Evolutionary conservation across 345 rosid genomes (phyloP).

Genomic region (Eucalyptus caleyi): DNA sequence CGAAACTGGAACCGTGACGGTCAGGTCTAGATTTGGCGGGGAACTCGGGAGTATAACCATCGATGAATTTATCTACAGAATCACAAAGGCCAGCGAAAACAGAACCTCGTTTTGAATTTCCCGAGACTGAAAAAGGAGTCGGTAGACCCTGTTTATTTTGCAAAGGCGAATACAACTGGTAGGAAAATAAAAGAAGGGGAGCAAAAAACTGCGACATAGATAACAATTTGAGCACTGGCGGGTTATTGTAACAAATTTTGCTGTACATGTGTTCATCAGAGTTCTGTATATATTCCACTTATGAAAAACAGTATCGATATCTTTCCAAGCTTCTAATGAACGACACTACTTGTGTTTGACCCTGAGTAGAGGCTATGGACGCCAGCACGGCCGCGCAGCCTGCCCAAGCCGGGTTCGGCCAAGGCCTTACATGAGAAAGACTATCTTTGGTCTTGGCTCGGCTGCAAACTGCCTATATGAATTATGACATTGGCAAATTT

Average conservation of each 20-base stretch:
- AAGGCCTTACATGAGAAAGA: background rate
- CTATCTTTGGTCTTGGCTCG: background rate
- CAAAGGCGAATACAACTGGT: background rate
- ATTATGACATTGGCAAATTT: background rate
- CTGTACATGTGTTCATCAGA: background rate
- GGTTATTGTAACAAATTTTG: background rate
- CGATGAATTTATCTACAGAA: conserved; percentile 56
- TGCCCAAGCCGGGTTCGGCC: background rate
- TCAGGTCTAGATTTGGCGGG: conserved; percentile 80
- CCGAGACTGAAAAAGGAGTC: background rate
- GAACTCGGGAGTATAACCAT: conserved; percentile 63
- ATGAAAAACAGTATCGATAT: background rate
- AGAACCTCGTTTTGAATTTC: conserved; percentile 13
- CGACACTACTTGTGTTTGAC: background rate
- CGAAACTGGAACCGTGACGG: conserved; percentile 51
- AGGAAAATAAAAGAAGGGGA: background rate
- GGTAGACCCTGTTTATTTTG: background rate
- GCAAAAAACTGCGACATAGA: background rate
- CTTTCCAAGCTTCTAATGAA: background rate
- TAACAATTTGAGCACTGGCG: background rate
- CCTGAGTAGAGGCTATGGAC: background rate
- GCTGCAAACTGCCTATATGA: background rate
- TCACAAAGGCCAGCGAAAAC: conserved; percentile 34
- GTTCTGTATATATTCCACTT: background rate
- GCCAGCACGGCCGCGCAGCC: background rate